Evolutionary conservation across 768 basidiomycete genomes (phyloP), one percentile per base, ranked within the genome.

Genomic region (Cystofilobasidium bisporidii): DNA sequence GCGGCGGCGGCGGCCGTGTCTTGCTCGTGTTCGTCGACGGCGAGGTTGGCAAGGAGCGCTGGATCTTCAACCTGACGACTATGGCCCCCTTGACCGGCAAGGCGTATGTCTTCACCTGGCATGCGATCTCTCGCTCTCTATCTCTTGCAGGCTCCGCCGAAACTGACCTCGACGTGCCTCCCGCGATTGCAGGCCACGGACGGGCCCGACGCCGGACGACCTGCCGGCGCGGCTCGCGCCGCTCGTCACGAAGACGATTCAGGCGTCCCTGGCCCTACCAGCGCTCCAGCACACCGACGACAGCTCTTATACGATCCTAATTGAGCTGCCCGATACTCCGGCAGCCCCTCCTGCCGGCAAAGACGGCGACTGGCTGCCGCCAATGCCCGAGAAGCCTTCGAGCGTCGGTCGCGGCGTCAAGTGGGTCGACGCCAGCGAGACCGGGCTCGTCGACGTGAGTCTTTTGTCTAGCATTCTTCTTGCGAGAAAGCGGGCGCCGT

Each of bases 311-410:
- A 56, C 53, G 15, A 56, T 56, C 53, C 15, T 56, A 4, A 26
- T 56, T 17, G 53, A 56, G 53, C 6, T 56, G 5, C 53, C 53
- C 10, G 9, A 20, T 3, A 20, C 28, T 2, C 26, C 28, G 9
- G 30, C 18, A 4, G n/a, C n/a, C n/a, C 10, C 30, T 9, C 53
- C 53, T 6, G 28, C 28, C 3, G 53, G 53, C 28, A 32, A 32
- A 15, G 53, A 56, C 11, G 53, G 53, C 5, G 53, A 56, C 53
- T 56, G 53, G 53, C 28, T 56, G 30, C 53, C 53, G 53, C 53
- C 53, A 8, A 3, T 56, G 5, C 17, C 18, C 6, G 30, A 28
- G 30, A 5, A 4, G 18, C 53, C 53, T 3, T 9, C 12, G 15
- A 56, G 53, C 53, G 28, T 56, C 53, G 53, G 18, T 3, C 12